phyloP scores from a whole-genome alignment of 805 yeast species.

The Candida nitratophila region DNA sequence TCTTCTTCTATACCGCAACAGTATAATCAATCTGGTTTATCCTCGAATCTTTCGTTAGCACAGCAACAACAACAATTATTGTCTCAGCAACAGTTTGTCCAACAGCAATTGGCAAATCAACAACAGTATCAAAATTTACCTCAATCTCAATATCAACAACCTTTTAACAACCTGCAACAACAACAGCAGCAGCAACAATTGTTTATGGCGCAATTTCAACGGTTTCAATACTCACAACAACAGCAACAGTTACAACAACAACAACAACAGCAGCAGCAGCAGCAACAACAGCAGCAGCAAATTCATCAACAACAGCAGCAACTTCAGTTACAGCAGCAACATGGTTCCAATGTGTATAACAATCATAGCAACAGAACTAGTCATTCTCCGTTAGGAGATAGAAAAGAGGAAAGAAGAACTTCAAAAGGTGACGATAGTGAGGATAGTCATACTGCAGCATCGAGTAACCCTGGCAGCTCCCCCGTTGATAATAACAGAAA shows the following conservation, averaged over 20 bases:
- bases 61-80: not conserved
- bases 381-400: not conserved
- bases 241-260: not conserved
- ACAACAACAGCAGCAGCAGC: not conserved
- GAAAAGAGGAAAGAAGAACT: not conserved
- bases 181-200: not conserved
- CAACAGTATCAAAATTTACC: too few species aligned
- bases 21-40: not conserved
- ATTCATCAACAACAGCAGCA: conserved; percentile 2
- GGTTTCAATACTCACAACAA: not conserved
- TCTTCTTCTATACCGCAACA: not conserved
- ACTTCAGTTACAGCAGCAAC: not conserved
- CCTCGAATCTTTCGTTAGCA: not conserved
- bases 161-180: too few species aligned
- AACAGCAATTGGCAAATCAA: not conserved
- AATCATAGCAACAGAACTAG: not conserved
- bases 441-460: not conserved
- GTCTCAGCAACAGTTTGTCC: not conserved
- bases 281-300: not conserved
- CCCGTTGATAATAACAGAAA: too few species aligned
- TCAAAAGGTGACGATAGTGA: not conserved
- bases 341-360: not conserved
- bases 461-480: not conserved
- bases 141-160: too few species aligned
- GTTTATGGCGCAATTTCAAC: not conserved